Evolutionary conservation across 73 alveolate species (phyloP).

Genomic region (Loxodes magnus): DNA sequence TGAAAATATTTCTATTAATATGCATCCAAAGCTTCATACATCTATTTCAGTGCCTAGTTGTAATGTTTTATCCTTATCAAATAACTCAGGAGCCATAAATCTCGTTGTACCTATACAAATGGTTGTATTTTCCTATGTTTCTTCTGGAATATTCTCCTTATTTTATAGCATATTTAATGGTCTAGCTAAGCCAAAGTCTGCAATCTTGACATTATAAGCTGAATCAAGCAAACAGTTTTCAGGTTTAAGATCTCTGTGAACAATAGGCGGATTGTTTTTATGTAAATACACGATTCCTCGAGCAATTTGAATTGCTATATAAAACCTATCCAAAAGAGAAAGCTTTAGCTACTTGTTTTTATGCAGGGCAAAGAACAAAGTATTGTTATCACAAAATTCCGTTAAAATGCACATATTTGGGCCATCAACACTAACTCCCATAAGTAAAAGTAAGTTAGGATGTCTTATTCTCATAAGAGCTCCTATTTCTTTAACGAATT

Average conservation of each 20-base stretch:
- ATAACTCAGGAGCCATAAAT: slow-evolving; percentile 98
- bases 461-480: slow-evolving; percentile 86
- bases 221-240: slow-evolving; percentile 65
- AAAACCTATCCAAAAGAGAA: slow-evolving; percentile 2
- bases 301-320: neutral
- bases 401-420: slow-evolving; percentile 85
- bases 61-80: slow-evolving; percentile 46
- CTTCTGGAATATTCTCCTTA: too few relatives aligned
- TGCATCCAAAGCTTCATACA: slow-evolving; percentile 7
- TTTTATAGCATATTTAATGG: slow-evolving; percentile 72
- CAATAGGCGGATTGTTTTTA: slow-evolving; percentile 39
- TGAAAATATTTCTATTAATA: slow-evolving; percentile 2
- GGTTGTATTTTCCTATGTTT: slow-evolving; percentile 75
- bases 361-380: slow-evolving; percentile 78
- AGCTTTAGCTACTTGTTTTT: slow-evolving; percentile 17
- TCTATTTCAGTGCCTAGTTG: slow-evolving; percentile 8
- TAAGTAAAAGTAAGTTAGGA: slow-evolving; percentile 80
- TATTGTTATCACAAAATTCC: slow-evolving; percentile 68
- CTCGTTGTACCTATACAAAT: slow-evolving; percentile 96
- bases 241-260: slow-evolving; percentile 62
- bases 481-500: slow-evolving; percentile 82
- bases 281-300: slow-evolving; percentile 6
- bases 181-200: slow-evolving; percentile 82
- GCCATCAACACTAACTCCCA: slow-evolving; percentile 82
- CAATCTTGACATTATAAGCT: slow-evolving; percentile 37